These are phyloP conservation scores for Botryotinia calthae DNA, from an alignment of 2,329 filamentous ascomycete species.

Conservation along the genomic window DNA sequence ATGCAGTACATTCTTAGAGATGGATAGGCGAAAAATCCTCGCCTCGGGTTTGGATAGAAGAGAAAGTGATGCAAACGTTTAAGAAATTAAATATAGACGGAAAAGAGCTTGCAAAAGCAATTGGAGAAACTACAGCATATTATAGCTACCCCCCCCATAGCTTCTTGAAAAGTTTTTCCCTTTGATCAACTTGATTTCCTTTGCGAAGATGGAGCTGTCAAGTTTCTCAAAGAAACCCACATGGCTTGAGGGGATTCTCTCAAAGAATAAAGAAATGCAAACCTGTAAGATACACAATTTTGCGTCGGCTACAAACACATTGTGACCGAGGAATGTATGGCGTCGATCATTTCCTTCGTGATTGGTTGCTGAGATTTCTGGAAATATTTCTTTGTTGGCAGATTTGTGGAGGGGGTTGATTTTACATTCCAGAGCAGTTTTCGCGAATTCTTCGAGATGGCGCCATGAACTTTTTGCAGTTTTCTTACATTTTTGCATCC, in stretches of 20 bases:
- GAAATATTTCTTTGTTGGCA: not conserved
- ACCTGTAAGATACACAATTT: not conserved
- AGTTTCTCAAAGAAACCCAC: not conserved
- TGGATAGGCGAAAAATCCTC: slow-evolving; percentile 3
- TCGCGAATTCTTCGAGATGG: slow-evolving; percentile 7
- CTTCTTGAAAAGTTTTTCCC: not conserved
- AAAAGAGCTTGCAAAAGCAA: not conserved
- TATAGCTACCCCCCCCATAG: slow-evolving; percentile 16
- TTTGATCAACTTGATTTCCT: not conserved
- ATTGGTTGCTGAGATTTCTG: not conserved
- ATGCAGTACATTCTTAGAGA: slow-evolving; percentile 21
- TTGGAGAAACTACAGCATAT: slow-evolving; percentile 1
- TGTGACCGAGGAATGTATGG: slow-evolving; percentile 17
- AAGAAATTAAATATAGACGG: slow-evolving; percentile 9
- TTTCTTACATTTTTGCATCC: not conserved
- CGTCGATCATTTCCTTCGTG: slow-evolving; percentile 6
- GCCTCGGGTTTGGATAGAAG: slow-evolving; percentile 1
- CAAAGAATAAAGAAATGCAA: not conserved
- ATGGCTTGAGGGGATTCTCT: slow-evolving; percentile 3
- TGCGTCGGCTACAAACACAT: slow-evolving; percentile 15
- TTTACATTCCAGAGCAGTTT: slow-evolving; percentile 6
- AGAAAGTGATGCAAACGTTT: slow-evolving; percentile 17
- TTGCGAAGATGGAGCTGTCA: not conserved
- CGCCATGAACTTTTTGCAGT: not conserved
- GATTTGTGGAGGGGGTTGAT: not conserved